Base-by-base conservation (phyloP, 148 eudicot species). In the Suaeda aralocaspica region DNA sequence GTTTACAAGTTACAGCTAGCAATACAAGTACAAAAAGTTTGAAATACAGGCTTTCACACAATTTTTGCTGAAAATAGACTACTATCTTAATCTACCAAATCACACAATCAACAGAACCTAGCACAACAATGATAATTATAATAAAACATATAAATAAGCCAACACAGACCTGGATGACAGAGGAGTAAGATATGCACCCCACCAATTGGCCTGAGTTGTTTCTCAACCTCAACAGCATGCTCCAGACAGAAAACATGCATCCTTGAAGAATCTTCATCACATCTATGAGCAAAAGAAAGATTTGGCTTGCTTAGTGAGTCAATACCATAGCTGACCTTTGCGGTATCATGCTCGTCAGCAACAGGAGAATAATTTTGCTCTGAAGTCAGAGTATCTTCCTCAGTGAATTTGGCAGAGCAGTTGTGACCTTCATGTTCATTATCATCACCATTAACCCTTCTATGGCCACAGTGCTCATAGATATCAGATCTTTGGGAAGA, bases 171-270 rank as follows among this genome's bases (percentile, higher is more conserved):
- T 87, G 91, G 98, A 70, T 94, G 98, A 84, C 96, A 91, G 71
- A 94, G 89, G 55, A 94, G 97, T 29, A 87, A 64, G 65, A 91
- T 77, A 80, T 82, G 86, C 7, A 87, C 91, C 41, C 98, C 97
- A 50, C 98, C 98, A 48, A 91, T 73, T 7, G 86, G 77, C 29
- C 84, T 81, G 48, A 94, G 91, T 70, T 66, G 81, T 72, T 87
- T 80, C 55, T 83, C 92, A 69, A 94, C 87, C 81, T 89, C 96
- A 71, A 78, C 79, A 73, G 98, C 98, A 86, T 91, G 97, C 77
- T 94, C 88, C 67, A 94, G 97, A 78, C 98, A 94, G 77, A 94
- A 94, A 51, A 94, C 84, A 60, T 94, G 98, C 85, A 85, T 81
- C 76, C 91, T 83, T 14, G 92, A 94, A 66, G 98, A 89, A 80